Base-by-base conservation (phyloP, 2,329 filamentous ascomycete genomes). In the Talaromyces funiculosus region DNA sequence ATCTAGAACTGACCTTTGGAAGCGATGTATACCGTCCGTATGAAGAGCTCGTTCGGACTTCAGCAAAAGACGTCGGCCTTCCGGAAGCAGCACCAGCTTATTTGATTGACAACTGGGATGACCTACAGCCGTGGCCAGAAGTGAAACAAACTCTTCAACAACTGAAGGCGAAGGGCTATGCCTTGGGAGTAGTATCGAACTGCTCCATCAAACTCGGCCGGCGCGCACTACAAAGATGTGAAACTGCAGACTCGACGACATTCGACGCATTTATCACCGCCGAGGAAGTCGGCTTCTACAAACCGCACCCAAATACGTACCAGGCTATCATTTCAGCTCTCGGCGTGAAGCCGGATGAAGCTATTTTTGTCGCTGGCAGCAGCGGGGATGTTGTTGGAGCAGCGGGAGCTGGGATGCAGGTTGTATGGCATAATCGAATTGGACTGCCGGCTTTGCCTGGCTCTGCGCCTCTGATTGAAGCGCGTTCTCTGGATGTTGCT, bases 251-350 rank as follows among this genome's bases (percentile, higher is more conserved):
- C n/a, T 22, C 53, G 7, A 16, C 9, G 16, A 56, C 26, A 16
- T 77, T 77, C 26, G 71, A 77, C 37, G 65, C 66, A 1, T 67
- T 71, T 3, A 57, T 77, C 3, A 76, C 75, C 1, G 76, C 75
- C 0, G 75, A 78, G 57, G 74, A 77, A 59, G 72, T 67, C 14
- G 74, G 75, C 2, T 77, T 71, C 57, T 78, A 77, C 57, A 77
- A 78, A 58, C 76, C 75, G 1, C 64, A 66, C 1, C 60, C 57
- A 7, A 60, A 69, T 37, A 71, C 76, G 1, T 78, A 78, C 53
- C 43, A 66, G 3, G 68, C 65, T 3, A 67, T 75, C 3, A 60
- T 78, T 3, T 61, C 63, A 0, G 53, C 35, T 14, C 61, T 76
- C 43, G 68, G 65, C 0, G 62, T 76, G 0, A 61, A 64, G 0